Evolutionary conservation across 1,284 basidiomycete genomes (phyloP), one percentile per base, ranked within the genome.

Genomic region (Cryptococcus sp.): DNA sequence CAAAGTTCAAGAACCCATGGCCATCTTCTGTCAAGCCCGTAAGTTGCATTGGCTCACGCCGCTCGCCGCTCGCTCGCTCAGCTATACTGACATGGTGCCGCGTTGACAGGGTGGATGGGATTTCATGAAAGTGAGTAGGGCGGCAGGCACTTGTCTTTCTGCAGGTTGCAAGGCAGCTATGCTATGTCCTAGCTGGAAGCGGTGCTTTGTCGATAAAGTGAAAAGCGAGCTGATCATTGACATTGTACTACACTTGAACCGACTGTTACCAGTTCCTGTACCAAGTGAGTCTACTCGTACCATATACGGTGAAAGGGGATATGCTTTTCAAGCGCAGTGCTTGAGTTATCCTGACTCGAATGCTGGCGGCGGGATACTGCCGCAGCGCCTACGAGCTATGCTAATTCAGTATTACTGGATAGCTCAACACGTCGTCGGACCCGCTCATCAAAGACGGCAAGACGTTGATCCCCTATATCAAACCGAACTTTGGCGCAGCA

Each of bases 1-100:
- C 65, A 13, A 50, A 62, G 44, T 83, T 83, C 59, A 51, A 55
- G 45, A 82, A 82, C 55, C 81, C 81, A 26, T 83, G 81, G 81
- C 71, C 75, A 2, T 79, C 79, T 20, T 81, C 75, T 52, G 61
- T 60, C 34, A 61, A 58, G 43, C 46, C 57, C 10, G 65, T 73
- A 40, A 63, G 67, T 59, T 11, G 25, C 26, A 34, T 8, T 38
- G 16, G 23, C n/a, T n/a, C 2, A 13, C 29, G 8, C 8, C 29
- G 29, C 8, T 34, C 8, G 3, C 29, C 29, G 8, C 2, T 10
- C 29, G 8, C 13, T 34, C 29, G 5, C 29, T 2, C n/a, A n/a
- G n/a, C n/a, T n/a, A n/a, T n/a, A 10, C 29, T 34, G 29, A 44
- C 41, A 8, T 8, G 41, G 15, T 19, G 1, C 22, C 41, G n/a